phyloP scores from a whole-genome alignment of 495 filamentous ascomycete genomes.

The Margaritispora aquatica region DNA sequence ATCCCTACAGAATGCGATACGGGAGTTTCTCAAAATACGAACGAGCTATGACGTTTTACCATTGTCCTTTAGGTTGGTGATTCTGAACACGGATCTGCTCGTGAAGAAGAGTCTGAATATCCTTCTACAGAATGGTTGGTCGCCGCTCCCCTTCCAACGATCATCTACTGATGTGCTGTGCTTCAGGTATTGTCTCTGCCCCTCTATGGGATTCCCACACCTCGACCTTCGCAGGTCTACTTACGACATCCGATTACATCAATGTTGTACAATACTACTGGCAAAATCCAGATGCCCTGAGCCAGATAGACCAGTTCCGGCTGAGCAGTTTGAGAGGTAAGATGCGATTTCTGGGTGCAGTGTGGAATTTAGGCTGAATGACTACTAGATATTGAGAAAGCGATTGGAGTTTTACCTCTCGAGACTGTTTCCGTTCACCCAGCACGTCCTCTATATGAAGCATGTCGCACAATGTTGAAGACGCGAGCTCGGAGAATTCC shows the following conservation, averaged over 20 bases:
- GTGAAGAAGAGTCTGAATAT: constrained; percentile 97
- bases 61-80: constrained; percentile 92
- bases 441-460: constrained; percentile 83
- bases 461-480: constrained; percentile 88
- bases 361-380: constrained; percentile 12
- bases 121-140: constrained; percentile 88
- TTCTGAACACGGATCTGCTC: constrained; percentile 89
- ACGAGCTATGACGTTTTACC: constrained; percentile 98
- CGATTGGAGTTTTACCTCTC: constrained; percentile 81
- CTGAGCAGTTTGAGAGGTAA: constrained; percentile 88
- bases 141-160: constrained; percentile 12
- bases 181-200: constrained; percentile 89
- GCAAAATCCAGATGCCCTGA: constrained; percentile 88
- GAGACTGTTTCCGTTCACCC: constrained; percentile 97
- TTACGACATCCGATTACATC: constrained; percentile 96
- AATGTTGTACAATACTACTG: constrained; percentile 99
- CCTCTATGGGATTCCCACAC: constrained; percentile 95
- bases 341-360: not conserved
- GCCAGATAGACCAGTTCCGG: constrained; percentile 88
- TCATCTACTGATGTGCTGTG: not conserved
- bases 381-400: constrained; percentile 79
- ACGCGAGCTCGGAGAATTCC: constrained; percentile 91
- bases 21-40: constrained; percentile 93
- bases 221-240: constrained; percentile 86
- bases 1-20: constrained; percentile 65